phyloP scores from a whole-genome alignment of 345 rosid species.

The Citrus cavaleriei region DNA sequence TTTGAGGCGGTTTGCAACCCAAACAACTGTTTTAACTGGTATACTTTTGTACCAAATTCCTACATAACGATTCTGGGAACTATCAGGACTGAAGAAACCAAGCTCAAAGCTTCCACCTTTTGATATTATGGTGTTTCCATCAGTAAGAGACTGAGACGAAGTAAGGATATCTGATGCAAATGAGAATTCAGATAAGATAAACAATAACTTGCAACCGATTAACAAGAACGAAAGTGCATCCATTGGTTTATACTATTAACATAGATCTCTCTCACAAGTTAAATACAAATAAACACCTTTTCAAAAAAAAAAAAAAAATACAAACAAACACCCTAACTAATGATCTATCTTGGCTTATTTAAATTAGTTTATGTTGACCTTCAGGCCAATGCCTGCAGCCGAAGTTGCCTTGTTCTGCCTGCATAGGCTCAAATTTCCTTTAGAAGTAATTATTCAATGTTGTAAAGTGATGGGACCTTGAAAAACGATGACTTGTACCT shows the following conservation, averaged over 20 bases:
- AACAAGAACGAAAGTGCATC: not conserved
- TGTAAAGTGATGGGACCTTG: no score
- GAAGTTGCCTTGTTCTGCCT: no score
- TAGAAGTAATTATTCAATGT: no score
- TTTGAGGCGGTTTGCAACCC: conserved; percentile 50
- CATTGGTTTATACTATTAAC: not conserved
- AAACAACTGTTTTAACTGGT: conserved; percentile 29
- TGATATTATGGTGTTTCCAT: conserved; percentile 28
- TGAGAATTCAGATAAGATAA: not conserved
- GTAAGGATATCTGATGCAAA: conserved; percentile 14
- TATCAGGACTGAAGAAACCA: conserved; percentile 36
- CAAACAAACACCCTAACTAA: no score
- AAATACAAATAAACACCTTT: not conserved
- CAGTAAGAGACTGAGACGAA: conserved; percentile 10
- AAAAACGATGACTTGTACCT: no score
- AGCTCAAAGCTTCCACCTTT: conserved; percentile 20
- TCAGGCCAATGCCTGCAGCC: no score
- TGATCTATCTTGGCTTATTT: not conserved
- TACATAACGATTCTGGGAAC: conserved; percentile 32
- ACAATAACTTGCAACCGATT: not conserved
- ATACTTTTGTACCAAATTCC: conserved; percentile 55
- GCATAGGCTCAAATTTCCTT: no score
- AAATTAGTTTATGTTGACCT: no score
- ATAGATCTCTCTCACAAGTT: not conserved
- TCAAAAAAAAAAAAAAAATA: not conserved